Conservation (phyloP, 805 yeast species). For the Hanseniaspora hatyaiensis region DNA sequence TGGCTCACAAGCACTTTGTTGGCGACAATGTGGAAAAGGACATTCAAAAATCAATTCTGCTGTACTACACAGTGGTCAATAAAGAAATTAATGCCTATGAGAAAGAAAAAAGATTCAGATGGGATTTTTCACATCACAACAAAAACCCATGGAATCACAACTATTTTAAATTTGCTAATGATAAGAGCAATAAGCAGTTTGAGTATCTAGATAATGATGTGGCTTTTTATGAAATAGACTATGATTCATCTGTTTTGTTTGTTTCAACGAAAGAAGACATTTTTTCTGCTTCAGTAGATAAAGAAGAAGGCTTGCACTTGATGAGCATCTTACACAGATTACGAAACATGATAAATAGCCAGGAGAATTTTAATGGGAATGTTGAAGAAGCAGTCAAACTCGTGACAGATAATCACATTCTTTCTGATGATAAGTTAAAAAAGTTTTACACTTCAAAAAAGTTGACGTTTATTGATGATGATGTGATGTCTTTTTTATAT, state of each 20-base stretch:
- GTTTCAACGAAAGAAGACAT: no score
- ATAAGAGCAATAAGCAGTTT: background rate
- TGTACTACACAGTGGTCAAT: constrained; percentile 2
- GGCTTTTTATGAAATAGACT: background rate
- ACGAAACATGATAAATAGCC: no score
- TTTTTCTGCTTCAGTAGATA: no score
- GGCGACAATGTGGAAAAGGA: constrained; percentile 4
- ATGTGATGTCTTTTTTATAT: background rate
- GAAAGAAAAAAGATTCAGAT: background rate
- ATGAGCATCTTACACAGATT: no score
- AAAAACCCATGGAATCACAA: constrained; percentile 12
- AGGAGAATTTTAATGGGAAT: no score
- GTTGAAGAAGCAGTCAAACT: no score
- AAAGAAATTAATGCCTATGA: constrained; percentile 1
- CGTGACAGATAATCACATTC: no score
- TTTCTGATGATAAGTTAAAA: no score
- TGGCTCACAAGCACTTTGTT: constrained; percentile 8
- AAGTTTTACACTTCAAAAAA: no score
- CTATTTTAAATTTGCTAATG: constrained; percentile 9
- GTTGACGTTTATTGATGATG: no score
- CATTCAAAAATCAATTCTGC: background rate
- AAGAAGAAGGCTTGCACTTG: no score
- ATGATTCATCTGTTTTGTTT: no score
- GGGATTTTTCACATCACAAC: constrained; percentile 1
- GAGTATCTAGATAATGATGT: constrained; percentile 5